Evolutionary conservation across 129 eudicot genomes (phyloP).

Genomic region (Flaveria robusta): DNA sequence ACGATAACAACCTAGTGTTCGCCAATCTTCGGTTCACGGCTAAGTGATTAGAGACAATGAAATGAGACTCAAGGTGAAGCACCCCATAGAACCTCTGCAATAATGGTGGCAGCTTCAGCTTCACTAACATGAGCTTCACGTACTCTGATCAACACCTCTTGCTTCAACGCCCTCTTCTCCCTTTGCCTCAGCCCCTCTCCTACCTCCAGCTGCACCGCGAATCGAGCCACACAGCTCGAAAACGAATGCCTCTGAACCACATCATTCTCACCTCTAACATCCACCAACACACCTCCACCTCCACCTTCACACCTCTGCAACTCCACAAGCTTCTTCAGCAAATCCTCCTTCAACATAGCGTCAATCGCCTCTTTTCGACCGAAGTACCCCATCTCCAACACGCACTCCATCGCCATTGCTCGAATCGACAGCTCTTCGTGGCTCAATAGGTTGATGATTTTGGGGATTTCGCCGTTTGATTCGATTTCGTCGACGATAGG

Average conservation of each 20-base stretch:
- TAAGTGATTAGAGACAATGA: too few relatives aligned
- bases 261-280: constrained; percentile 27
- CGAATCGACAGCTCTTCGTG: constrained; percentile 29
- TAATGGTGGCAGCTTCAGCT: constrained; percentile 82
- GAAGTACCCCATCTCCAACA: constrained; percentile 75
- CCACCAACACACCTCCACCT: too few relatives aligned
- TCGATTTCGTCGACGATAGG: constrained; percentile 77
- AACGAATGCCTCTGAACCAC: constrained; percentile 46
- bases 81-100: constrained; percentile 95
- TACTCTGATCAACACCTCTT: constrained; percentile 54
- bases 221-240: constrained; percentile 74
- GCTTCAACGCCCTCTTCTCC: constrained; percentile 77
- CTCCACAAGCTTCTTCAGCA: constrained; percentile 64
- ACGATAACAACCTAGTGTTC: too few relatives aligned
- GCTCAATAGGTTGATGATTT: constrained; percentile 38
- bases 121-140: constrained; percentile 55
- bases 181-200: constrained; percentile 89
- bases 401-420: constrained; percentile 57
- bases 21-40: too few relatives aligned
- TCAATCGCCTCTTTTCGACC: constrained; percentile 86
- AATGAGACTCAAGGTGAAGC: constrained; percentile 56
- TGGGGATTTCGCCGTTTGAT: constrained; percentile 51
- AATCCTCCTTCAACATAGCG: constrained; percentile 57
- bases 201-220: constrained; percentile 82
- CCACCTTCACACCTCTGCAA: too few relatives aligned